These are phyloP conservation scores for Krasilnikovozyma curviuscula DNA, from an alignment of 768 basidiomycete genomes.

Conservation along the genomic window DNA sequence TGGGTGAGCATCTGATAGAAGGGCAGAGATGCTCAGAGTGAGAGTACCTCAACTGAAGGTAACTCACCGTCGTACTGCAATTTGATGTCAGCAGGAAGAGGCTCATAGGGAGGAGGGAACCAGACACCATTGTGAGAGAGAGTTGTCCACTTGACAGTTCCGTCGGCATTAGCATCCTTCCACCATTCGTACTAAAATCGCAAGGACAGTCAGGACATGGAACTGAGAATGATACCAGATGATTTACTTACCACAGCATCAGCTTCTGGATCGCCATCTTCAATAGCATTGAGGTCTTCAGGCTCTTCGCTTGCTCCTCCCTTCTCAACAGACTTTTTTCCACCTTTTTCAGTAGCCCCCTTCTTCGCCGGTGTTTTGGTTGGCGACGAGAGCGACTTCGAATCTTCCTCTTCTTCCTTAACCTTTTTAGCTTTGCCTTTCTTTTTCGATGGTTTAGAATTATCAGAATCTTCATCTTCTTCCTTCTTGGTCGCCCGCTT, in stretches of 20 bases:
- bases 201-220: background rate
- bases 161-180: conserved; percentile 45
- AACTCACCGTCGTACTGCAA: conserved; percentile 81
- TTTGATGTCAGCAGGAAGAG: conserved; percentile 60
- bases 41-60: background rate
- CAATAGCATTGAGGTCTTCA: conserved; percentile 26
- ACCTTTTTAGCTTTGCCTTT: conserved; percentile 31
- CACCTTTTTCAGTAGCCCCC: conserved; percentile 10
- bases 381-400: background rate
- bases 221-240: background rate
- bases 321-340: background rate
- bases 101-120: conserved; percentile 86
- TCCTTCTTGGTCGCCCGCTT: conserved; percentile 9
- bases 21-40: conserved; percentile 8
- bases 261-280: conserved; percentile 39
- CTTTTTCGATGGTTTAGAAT: conserved; percentile 30
- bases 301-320: background rate
- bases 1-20: conserved; percentile 1
- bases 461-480: conserved; percentile 35
- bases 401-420: conserved; percentile 10
- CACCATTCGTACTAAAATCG: conserved; percentile 50
- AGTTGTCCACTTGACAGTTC: conserved; percentile 76
- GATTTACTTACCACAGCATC: conserved; percentile 37
- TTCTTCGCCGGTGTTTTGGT: conserved; percentile 14
- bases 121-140: conserved; percentile 84